Evolutionary conservation across 2,329 filamentous ascomycete species (phyloP), one percentile per base, ranked within the genome.

Genomic region (Penicillium palitans): DNA sequence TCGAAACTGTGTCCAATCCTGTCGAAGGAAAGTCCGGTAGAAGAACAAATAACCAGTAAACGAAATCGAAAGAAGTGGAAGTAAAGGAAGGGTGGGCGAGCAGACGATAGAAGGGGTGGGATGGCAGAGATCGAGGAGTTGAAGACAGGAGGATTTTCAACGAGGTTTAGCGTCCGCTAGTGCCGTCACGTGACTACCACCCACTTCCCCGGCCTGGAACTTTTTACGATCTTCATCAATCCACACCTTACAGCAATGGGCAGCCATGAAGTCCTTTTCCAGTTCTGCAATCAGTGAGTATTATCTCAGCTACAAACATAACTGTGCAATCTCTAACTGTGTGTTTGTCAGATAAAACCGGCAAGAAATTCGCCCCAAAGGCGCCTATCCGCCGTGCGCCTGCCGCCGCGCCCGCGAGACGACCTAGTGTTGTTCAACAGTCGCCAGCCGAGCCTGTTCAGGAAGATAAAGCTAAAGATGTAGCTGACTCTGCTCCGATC

Each of bases 281-380:
- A 83, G 80, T 66, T 84, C 82, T 55, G 81, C 79, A 42, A 82
- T 84, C 61, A 81, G 80, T 80, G 72, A 67, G 76, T 71, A 17
- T 31, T 52, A 33, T 37, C 6, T 19, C 4, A 27, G 7, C 6
- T 10, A 8, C 1, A 17, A 15, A 2, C 1, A 7, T 21, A 13
- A 7, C 7, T 25, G 13, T 10, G 21, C n/a, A 8, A 21, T 45
- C 40, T 51, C 62, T 64, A 47, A 66, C 47, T 35, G 9, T 45
- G 37, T 55, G 29, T 53, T 51, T 39, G 61, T 9, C 58, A 77
- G 80, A 76, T 66, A 88, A 89, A 80, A 88, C 88, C 77, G 82
- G 88, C 74, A 90, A 90, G 77, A 89, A 90, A 76, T 90, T 91
- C 78, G 89, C 89, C 72, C 88, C 88, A 45, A 91, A 89, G 77